Conservation (phyloP, 441 rosid genomes). For the Adansonia rubrostipa region DNA sequence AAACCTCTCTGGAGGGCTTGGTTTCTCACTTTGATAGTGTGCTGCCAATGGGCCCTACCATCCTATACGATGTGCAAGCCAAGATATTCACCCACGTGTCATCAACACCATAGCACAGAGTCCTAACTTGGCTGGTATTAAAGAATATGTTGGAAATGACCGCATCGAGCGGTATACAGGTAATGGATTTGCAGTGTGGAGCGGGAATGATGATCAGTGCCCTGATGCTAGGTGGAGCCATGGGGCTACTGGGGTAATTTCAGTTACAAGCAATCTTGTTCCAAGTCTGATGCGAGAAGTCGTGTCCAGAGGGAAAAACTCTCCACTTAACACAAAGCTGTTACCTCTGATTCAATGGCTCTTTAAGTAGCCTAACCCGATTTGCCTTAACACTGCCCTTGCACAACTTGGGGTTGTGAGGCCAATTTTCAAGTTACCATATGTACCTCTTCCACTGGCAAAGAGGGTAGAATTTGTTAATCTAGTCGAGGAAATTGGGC, state of each 20-base stretch:
- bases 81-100: conserved; percentile 74
- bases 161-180: conserved; percentile 65
- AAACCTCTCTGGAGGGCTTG: conserved; percentile 79
- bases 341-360: conserved; percentile 80
- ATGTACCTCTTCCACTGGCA: conserved; percentile 68
- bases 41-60: conserved; percentile 83
- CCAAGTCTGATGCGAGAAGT: conserved; percentile 69
- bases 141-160: conserved; percentile 82
- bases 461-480: conserved; percentile 73
- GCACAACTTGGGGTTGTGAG: conserved; percentile 86
- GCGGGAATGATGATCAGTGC: conserved; percentile 86
- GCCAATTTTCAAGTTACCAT: conserved; percentile 83
- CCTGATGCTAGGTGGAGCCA: conserved; percentile 80
- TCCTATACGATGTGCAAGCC: conserved; percentile 89
- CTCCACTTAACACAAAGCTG: conserved; percentile 57
- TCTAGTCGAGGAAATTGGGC: conserved; percentile 70
- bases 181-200: conserved; percentile 77
- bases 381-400: conserved; percentile 83
- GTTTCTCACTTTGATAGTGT: conserved; percentile 72
- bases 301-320: conserved; percentile 73
- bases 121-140: conserved; percentile 72
- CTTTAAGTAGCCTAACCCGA: conserved; percentile 79
- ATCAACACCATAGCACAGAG: conserved; percentile 55
- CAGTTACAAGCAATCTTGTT: conserved; percentile 76
- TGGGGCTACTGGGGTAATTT: conserved; percentile 78